Evolutionary conservation across 2,329 filamentous ascomycete species (phyloP), one percentile per base, ranked within the genome.

Genomic region (Hawksworthiomyces lignivorus): DNA sequence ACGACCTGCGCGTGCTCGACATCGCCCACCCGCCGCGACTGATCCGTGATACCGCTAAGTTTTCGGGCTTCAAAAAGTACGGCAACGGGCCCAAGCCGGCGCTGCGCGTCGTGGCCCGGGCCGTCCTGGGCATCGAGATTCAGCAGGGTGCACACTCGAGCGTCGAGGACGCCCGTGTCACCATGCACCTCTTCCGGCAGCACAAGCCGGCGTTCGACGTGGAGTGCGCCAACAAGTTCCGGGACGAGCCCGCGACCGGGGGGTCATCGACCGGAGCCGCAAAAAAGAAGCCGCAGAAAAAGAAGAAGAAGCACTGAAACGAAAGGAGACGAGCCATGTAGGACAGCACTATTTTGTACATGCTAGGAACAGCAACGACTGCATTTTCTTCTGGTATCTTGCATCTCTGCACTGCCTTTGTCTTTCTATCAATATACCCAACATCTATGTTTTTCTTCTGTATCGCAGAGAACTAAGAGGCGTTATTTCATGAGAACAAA

Each of bases 201-300:
- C 78, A 88, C 59, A 97, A 96, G 65, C 71, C 80, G 15, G 84
- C 73, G 1, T 96, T 98, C 57, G 92, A 97, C 57, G 68, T 79
- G 44, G 87, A 94, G 58, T 79, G 87, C 59, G 68, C 80, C 43
- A 81, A 78, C 60, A 77, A 75, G 44, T 92, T 75, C 59, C 69
- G 73, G 4, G 51, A 64, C 50, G 37, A 34, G 29, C 24, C 26
- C 21, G 30, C 19, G 24, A 26, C 32, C 17, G 29, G 15, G 19
- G 28, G 9, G 3, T n/a, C n/a, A n/a, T n/a, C 4, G 18, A 28
- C 14, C 9, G 21, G 20, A 17, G 3, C 20, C 9, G 26, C 24
- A 1, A 21, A 17, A 7, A 64, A 67, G 41, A 69, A 63, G 50
- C 62, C 60, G 48, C 69, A 67, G 50, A 68, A 62, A 44, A 60